Evolutionary conservation across 2,329 filamentous ascomycete genomes (phyloP).

Genomic region (Colletotrichum zoysiae): DNA sequence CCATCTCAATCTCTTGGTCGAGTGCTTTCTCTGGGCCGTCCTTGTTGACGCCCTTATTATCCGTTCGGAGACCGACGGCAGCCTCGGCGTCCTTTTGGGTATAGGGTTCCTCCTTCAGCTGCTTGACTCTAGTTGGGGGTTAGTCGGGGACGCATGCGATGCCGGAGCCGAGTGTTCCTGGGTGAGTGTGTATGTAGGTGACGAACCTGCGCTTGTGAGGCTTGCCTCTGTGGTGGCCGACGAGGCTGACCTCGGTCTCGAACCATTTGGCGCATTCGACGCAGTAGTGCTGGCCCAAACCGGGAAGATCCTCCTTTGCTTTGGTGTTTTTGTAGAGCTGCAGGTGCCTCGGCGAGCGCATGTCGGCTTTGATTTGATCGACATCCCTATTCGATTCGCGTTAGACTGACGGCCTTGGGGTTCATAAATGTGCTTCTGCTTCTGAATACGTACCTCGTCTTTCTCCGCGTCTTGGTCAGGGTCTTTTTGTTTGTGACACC

Average conservation of each 20-base stretch:
- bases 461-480: constrained; percentile 80
- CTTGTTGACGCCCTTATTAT: constrained; percentile 67
- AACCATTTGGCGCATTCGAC: constrained; percentile 97
- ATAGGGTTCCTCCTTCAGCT: constrained; percentile 86
- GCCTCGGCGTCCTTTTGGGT: constrained; percentile 88
- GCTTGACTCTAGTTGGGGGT: constrained; percentile 73
- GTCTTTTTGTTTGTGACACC: constrained; percentile 75
- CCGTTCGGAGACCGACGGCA: constrained; percentile 77
- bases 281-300: constrained; percentile 88
- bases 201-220: constrained; percentile 89
- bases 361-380: constrained; percentile 90
- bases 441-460: constrained; percentile 67
- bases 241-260: constrained; percentile 83
- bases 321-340: constrained; percentile 83
- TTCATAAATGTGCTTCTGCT: constrained; percentile 39
- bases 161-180: not conserved
- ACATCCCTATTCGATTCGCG: constrained; percentile 74
- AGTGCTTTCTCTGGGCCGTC: constrained; percentile 45
- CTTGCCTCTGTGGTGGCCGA: constrained; percentile 85
- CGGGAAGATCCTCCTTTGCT: constrained; percentile 87
- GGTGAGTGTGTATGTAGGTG: not conserved
- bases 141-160: constrained; percentile 3
- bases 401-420: not conserved
- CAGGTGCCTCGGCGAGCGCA: constrained; percentile 83
- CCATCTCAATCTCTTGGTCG: constrained; percentile 56